Evolutionary conservation across 108 stramenopile genomes (phyloP), one percentile per base, ranked within the genome.

Genomic region (Cyclotella baltica): DNA sequence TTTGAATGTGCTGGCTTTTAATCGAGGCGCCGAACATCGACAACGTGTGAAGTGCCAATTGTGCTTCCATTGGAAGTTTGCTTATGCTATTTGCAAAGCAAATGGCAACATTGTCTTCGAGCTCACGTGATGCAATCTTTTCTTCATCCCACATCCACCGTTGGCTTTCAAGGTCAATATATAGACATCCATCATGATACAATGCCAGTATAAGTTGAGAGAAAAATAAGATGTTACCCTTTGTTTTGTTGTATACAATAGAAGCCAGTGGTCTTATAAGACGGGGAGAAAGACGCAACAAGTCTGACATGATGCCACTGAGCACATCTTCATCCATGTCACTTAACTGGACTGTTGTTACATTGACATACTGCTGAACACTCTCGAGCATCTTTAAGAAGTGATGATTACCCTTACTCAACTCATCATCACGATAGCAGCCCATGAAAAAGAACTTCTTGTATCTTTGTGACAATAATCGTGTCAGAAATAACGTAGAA

Each of bases 71-170:
- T 0, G 75, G 46, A 16, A 76, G 27, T 23, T 25, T 52, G 30
- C 23, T 59, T 18, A 76, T 53, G n/a, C 66, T 46, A 35, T 38
- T 61, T 15, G 55, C 59, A 0, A 76, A 58, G 56, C 66, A 68
- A 6, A 61, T 4, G 16, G 55, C 75, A 11, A 76, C 58, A 51
- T 68, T 50, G n/a, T 76, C 67, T 23, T 66, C 19, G 18, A 72
- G 13, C 58, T 62, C 46, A 22, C 25, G 15, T 18, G 27, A 27
- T 31, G 18, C 25, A 30, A 78, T 65, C 46, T 48, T 64, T 13
- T 72, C 46, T 8, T 36, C 33, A 3, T 72, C 48, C 77, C 77
- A 78, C 40, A 36, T 38, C 77, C 77, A 78, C 18, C 77, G 58
- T 8, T 62, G 51, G 4, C 30, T 40, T 1, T 18, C 16, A 33